Evolutionary conservation across 2,329 filamentous ascomycete species (phyloP).

Genomic region (Dichotomopilus funicola): DNA sequence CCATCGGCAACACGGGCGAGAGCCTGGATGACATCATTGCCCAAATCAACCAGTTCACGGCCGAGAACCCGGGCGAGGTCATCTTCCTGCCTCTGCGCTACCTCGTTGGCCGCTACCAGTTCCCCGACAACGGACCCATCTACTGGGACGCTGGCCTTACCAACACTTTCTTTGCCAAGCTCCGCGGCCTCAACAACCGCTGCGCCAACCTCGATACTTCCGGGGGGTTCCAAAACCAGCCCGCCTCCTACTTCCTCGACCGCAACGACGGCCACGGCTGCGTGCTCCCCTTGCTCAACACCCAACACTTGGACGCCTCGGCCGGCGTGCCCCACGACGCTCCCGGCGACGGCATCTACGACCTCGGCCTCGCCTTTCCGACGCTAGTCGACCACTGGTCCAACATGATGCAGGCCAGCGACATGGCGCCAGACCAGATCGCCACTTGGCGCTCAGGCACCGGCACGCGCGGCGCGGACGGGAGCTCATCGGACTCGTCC

Average conservation of each 20-base stretch:
- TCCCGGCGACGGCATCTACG: slow-evolving; percentile 28
- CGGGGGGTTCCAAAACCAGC: slow-evolving; percentile 23
- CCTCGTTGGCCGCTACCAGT: slow-evolving; percentile 34
- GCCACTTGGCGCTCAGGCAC: slow-evolving; percentile 17
- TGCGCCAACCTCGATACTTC: slow-evolving; percentile 26
- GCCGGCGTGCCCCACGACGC: slow-evolving; percentile 21
- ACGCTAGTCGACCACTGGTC: slow-evolving; percentile 29
- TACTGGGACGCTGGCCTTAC: slow-evolving; percentile 34
- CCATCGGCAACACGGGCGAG: slow-evolving; percentile 41
- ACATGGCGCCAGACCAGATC: slow-evolving; percentile 17
- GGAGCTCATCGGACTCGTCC: slow-evolving; percentile 9
- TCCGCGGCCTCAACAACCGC: slow-evolving; percentile 37
- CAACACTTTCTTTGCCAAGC: slow-evolving; percentile 37
- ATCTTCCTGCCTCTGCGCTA: slow-evolving; percentile 42
- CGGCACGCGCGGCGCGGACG: slow-evolving; percentile 1
- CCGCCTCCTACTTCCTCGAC: slow-evolving; percentile 27
- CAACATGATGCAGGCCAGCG: slow-evolving; percentile 17
- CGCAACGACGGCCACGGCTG: slow-evolving; percentile 30
- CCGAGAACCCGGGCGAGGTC: slow-evolving; percentile 37
- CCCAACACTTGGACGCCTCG: slow-evolving; percentile 11
- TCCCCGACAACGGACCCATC: slow-evolving; percentile 23
- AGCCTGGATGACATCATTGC: slow-evolving; percentile 36
- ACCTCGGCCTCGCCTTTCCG: slow-evolving; percentile 15
- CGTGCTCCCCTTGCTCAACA: slow-evolving; percentile 29
- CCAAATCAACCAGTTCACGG: slow-evolving; percentile 40